Conservation (phyloP, 2,329 filamentous ascomycete species). For the Nemania sp. region DNA sequence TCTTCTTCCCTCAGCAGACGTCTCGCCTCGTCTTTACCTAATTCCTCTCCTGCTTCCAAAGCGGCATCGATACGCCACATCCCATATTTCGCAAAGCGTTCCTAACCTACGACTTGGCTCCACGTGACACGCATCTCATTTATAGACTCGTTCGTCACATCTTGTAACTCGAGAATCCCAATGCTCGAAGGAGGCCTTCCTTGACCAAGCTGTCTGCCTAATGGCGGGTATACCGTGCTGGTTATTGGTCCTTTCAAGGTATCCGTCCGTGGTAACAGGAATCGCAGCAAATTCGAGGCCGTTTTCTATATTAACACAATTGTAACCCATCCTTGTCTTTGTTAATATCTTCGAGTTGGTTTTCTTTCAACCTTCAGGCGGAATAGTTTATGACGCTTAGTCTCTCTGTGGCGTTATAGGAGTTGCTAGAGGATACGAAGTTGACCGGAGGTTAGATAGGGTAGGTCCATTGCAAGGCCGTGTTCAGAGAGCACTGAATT, state of each 20-base stretch:
- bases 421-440: slow-evolving; percentile 13
- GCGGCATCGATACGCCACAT: slow-evolving; percentile 22
- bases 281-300: background rate
- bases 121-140: background rate
- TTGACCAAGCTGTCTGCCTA: background rate
- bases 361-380: slow-evolving; percentile 6
- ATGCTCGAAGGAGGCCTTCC: background rate
- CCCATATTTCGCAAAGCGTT: slow-evolving; percentile 8
- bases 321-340: background rate
- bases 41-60: background rate
- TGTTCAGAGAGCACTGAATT: background rate
- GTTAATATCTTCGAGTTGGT: slow-evolving; percentile 17
- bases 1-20: slow-evolving; percentile 17
- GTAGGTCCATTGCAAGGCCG: slow-evolving; percentile 13
- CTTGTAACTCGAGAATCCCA: slow-evolving; percentile 8
- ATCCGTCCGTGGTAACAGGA: background rate
- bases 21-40: slow-evolving; percentile 13
- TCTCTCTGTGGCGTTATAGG: slow-evolving; percentile 2
- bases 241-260: background rate
- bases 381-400: background rate
- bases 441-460: slow-evolving; percentile 10
- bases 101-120: background rate
- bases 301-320: slow-evolving; percentile 12
- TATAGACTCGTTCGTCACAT: background rate
- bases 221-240: background rate